Evolutionary conservation across 2,329 filamentous ascomycete genomes (phyloP), one percentile per base, ranked within the genome.

Genomic region (Diaporthe citrichinensis): DNA sequence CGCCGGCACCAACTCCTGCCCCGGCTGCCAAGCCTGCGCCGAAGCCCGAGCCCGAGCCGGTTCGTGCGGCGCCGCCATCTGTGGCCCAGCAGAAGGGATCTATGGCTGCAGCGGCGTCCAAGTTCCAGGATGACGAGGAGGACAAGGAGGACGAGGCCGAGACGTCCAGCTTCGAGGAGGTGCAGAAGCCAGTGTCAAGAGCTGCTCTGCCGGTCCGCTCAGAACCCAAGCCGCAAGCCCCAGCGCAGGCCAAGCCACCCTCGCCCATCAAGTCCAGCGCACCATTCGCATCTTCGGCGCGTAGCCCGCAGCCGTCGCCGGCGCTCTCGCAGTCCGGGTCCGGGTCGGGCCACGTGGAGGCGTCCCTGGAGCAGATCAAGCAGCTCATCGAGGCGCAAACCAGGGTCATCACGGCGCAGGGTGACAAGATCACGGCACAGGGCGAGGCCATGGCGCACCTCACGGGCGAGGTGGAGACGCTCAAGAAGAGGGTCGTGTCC

Each of bases 21-120:
- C 82, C 87, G 67, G 83, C 83, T 2, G 81, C 85, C 74, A 90
- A 87, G 81, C 84, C 85, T n/a, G 86, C 85, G 44, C 84, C 88
- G 17, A 91, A 90, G 84, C 84, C 87, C 67, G 88, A 87, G 79
- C 87, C 90, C 2, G 87, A 88, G 59, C 87, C 92, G 12, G 85
- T 86, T 17, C 84, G 86, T 9, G 84, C 86, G 39, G 87, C 90
- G 51, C 92, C 94, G 49, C 92, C 93, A 15, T 92, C 91, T 1
- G 91, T 97, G 85, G 93, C 92, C 78, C 94, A 97, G 78, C 96
- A 98, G 86, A 95, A 97, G 83, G 90, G 91, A 39, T 97, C 95
- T 17, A 97, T 98, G 85, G 91, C 95, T 28, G 92, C 92, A 73
- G 93, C 97, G 88, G 96, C 95, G 14, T 92, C 91, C 83, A 98